Percentiles rank a stretch among this genome's conserved stretches.
Conservation (phyloP, 202 grass and related monocot species). For the Cymbopogon flexuosus region DNA sequence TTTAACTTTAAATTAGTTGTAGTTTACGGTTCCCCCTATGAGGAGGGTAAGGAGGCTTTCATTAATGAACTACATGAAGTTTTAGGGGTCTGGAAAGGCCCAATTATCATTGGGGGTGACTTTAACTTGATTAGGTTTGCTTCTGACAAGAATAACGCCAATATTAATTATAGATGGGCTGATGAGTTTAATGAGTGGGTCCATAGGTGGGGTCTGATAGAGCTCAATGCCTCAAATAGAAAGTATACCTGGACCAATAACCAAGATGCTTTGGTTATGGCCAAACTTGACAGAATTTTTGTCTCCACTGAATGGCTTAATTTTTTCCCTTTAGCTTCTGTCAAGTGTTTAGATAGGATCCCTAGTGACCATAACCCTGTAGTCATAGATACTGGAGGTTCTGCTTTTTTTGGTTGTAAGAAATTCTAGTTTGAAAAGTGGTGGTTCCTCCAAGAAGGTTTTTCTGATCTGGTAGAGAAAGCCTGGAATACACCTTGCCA, state of each 20-base stretch:
- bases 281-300: neutral
- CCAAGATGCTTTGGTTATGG: neutral
- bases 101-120: neutral
- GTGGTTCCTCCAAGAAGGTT: neutral
- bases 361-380: neutral
- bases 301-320: neutral
- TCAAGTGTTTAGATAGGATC: no score
- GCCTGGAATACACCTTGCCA: neutral
- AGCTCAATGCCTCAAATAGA: no score
- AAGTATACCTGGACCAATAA: neutral
- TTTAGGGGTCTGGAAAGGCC: no score
- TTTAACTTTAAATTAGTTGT: no score
- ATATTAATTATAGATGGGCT: neutral
- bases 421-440: neutral
- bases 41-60: accelerated
- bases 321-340: neutral
- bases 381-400: neutral
- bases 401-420: neutral
- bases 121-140: neutral
- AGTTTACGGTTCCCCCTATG: neutral
- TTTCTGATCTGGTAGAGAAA: neutral
- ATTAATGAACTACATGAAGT: neutral
- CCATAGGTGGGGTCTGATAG: no score
- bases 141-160: neutral
- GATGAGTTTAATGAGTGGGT: neutral